Conservation (phyloP, 129 eudicot species). For the Pittosporum tobira region DNA sequence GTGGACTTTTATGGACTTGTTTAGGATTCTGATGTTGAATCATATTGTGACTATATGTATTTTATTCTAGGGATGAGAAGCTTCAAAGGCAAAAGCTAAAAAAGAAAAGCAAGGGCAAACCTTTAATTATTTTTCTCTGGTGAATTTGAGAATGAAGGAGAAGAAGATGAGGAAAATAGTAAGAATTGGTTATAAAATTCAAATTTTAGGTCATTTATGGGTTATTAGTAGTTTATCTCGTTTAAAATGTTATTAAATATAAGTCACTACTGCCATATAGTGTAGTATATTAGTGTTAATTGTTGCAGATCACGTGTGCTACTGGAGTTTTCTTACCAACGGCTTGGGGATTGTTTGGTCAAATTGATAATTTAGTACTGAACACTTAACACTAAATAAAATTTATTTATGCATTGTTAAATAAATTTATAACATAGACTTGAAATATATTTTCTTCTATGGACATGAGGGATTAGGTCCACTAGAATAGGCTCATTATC, state of each 20-base stretch:
- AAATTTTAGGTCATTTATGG: not conserved
- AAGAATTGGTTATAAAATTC: conserved; percentile 16
- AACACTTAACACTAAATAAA: too few relatives aligned
- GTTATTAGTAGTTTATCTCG: not conserved
- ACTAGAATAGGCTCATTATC: too few relatives aligned
- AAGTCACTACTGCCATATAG: not conserved
- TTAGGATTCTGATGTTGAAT: conserved; percentile 1
- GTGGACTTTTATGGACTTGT: not conserved
- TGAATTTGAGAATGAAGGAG: conserved; percentile 64
- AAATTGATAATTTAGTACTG: too few relatives aligned
- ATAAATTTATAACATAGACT: too few relatives aligned
- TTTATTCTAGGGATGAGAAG: conserved; percentile 67
- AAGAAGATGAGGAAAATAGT: conserved; percentile 59
- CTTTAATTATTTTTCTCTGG: conserved; percentile 76
- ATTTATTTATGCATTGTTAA: too few relatives aligned
- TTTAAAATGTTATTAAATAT: not conserved
- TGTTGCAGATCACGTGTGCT: too few relatives aligned
- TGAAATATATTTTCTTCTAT: too few relatives aligned
- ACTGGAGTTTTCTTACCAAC: not conserved
- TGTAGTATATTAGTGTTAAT: not conserved
- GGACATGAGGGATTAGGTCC: too few relatives aligned
- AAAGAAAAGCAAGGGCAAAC: conserved; percentile 72
- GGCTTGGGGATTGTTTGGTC: not conserved
- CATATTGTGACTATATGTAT: not conserved
- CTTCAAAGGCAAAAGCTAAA: conserved; percentile 79